A percentile compares a stretch with the other conserved stretches of the same genome.
These are phyloP conservation scores for Clitoria ternatea DNA, from an alignment of 306 rosid species.

Conservation along the genomic window DNA sequence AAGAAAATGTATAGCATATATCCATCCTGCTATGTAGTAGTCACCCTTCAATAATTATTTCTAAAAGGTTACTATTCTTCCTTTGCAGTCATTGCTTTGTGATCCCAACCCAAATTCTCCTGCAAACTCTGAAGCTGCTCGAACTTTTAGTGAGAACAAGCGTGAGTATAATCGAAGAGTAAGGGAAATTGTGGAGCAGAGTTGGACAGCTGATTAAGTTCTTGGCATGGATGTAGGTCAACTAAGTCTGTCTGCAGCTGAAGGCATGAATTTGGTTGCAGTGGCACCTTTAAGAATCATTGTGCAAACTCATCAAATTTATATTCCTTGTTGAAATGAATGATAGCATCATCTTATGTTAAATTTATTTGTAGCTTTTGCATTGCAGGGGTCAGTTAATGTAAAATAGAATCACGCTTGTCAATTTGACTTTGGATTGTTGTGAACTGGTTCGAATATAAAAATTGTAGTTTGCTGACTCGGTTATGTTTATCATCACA, in stretches of 20 bases:
- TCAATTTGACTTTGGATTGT: slow-evolving; percentile 31
- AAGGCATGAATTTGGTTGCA: slow-evolving; percentile 34
- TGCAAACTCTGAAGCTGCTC: slow-evolving; percentile 94
- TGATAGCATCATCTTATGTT: slow-evolving; percentile 26
- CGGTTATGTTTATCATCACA: slow-evolving; percentile 1
- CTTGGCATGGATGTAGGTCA: not conserved
- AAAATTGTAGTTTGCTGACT: slow-evolving; percentile 20
- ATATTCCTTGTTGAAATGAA: slow-evolving; percentile 30
- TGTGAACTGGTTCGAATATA: slow-evolving; percentile 27
- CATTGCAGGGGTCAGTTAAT: slow-evolving; percentile 15
- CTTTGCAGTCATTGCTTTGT: slow-evolving; percentile 76
- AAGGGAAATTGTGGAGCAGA: slow-evolving; percentile 88
- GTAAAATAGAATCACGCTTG: slow-evolving; percentile 36
- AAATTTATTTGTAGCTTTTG: slow-evolving; percentile 23
- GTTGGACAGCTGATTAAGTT: slow-evolving; percentile 88
- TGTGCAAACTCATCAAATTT: slow-evolving; percentile 39
- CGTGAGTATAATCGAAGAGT: slow-evolving; percentile 91
- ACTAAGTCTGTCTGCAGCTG: slow-evolving; percentile 21
- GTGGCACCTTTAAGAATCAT: slow-evolving; percentile 25
- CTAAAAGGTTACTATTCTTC: slow-evolving; percentile 11
- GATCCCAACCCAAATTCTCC: slow-evolving; percentile 99
- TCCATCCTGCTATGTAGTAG: not conserved
- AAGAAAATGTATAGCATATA: not conserved
- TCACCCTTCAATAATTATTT: not conserved
- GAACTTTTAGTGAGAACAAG: slow-evolving; percentile 89